Evolutionary conservation across 2,329 filamentous ascomycete species (phyloP).

Genomic region (Exophiala viscosa): DNA sequence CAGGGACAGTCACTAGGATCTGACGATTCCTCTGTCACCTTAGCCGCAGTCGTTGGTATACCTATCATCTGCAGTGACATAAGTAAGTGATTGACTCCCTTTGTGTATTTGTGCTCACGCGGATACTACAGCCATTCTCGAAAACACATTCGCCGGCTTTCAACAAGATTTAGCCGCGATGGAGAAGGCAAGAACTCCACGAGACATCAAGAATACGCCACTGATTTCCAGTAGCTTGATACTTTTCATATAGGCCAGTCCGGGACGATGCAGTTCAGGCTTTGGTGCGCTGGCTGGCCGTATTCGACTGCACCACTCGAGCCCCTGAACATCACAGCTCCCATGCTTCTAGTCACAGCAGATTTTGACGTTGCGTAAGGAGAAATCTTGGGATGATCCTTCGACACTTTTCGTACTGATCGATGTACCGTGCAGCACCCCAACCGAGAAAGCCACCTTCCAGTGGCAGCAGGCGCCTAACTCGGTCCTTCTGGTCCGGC

Average conservation of each 20-base stretch:
- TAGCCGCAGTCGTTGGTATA: too few species aligned
- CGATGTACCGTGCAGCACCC: background rate
- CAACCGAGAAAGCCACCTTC: constrained; percentile 3
- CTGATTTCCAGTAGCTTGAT: background rate
- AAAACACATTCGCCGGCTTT: constrained; percentile 4
- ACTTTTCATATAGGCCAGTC: constrained; percentile 1
- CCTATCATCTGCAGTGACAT: too few species aligned
- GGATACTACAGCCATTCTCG: too few species aligned
- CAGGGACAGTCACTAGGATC: background rate
- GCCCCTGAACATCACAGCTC: background rate
- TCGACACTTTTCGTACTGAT: too few species aligned
- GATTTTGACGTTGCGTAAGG: constrained; percentile 8
- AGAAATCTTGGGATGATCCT: too few species aligned
- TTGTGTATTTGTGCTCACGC: too few species aligned
- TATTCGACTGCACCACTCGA: background rate
- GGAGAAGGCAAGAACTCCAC: too few species aligned
- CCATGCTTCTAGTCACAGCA: constrained; percentile 7
- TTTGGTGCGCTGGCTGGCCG: constrained; percentile 7
- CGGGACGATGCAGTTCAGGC: background rate
- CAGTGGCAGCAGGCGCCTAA: background rate
- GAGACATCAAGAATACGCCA: background rate
- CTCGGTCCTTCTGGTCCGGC: background rate
- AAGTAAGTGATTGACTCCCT: too few species aligned
- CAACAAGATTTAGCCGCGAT: background rate
- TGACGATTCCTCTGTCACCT: too few species aligned